Base-by-base conservation (phyloP, 1,284 basidiomycete species). In the Apiotrichum sp. region DNA sequence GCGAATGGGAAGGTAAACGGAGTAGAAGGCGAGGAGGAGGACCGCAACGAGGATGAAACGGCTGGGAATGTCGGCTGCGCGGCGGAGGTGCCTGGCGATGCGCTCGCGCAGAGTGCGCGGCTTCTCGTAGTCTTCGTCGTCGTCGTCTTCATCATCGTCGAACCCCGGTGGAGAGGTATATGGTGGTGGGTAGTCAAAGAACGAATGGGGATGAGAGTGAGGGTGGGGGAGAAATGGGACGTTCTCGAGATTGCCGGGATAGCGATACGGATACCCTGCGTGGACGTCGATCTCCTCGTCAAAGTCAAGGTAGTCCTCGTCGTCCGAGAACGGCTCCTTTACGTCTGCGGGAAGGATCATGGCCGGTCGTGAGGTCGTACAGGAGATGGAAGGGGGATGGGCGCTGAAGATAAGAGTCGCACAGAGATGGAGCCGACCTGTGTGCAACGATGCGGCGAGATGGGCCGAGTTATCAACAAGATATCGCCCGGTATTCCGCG, bases 281-380 rank as follows among this genome's bases (percentile, higher is more conserved):
- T 49, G 38, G 34, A 48, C 41, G 52, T 54, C 52, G 13, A 38
- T 34, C 22, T 22, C 22, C 22, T 22, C 22, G 16, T 47, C 52
- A 22, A 55, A 61, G 47, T 63, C 62, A 50, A 52, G 47, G 13
- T 32, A 31, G 31, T 40, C 47, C 41, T 60, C 61, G 54, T 61
- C 55, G 46, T 61, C 62, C 2, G 62, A 61, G 9, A 42, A 34
- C 9, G 62, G 59, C 9, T 32, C 56, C 40, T 63, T 63, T 33
- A 56, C 61, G 45, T 63, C 62, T 43, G 57, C 55, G 5, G 62
- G 62, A 14, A 63, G 51, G 36, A 63, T 63, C 62, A 63, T 63
- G 33, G 16, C 44, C n/a, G 40, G 16, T 38, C 36, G 14, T 32
- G 32, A 14, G 9, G 38, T 6, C 32, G 8, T 34, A 9, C 10